These are phyloP conservation scores for Serendipita vermifera DNA, from an alignment of 768 basidiomycete species.

Conservation along the genomic window DNA sequence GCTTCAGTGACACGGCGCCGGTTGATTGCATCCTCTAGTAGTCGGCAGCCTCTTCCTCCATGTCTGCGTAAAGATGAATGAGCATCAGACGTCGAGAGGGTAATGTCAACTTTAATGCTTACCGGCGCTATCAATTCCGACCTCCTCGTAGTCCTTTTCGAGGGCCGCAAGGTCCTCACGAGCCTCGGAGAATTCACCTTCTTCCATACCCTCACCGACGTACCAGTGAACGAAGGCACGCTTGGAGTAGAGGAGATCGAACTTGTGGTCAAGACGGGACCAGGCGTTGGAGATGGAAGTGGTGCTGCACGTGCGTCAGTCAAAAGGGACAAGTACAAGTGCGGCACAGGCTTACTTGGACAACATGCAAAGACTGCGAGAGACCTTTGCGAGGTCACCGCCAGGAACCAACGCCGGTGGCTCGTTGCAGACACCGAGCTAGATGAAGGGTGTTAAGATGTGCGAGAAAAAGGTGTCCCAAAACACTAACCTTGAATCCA, in stretches of 20 bases:
- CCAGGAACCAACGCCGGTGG: slow-evolving; percentile 83
- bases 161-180: slow-evolving; percentile 96
- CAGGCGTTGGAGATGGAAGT: slow-evolving; percentile 91
- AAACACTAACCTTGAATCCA: slow-evolving; percentile 62
- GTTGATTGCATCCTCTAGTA: too few relatives aligned
- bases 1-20: too few relatives aligned
- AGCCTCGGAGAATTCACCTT: slow-evolving; percentile 98
- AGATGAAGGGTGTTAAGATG: slow-evolving; percentile 28
- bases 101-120: neutral
- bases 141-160: slow-evolving; percentile 92
- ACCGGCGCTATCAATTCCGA: slow-evolving; percentile 29
- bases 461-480: slow-evolving; percentile 13
- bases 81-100: neutral
- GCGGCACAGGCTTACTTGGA: slow-evolving; percentile 46
- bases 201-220: slow-evolving; percentile 99
- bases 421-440: slow-evolving; percentile 96
- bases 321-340: neutral
- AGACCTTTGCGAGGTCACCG: slow-evolving; percentile 89
- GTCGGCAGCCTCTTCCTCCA: slow-evolving; percentile 3
- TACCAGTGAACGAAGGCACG: slow-evolving; percentile 91
- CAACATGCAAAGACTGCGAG: slow-evolving; percentile 93
- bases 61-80: too few relatives aligned
- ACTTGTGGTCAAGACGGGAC: slow-evolving; percentile 93
- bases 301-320: slow-evolving; percentile 37
- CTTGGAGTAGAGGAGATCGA: slow-evolving; percentile 95